These are phyloP conservation scores for Fusarium odoratissimum DNA, from an alignment of 2,329 filamentous ascomycete genomes.

Conservation along the genomic window DNA sequence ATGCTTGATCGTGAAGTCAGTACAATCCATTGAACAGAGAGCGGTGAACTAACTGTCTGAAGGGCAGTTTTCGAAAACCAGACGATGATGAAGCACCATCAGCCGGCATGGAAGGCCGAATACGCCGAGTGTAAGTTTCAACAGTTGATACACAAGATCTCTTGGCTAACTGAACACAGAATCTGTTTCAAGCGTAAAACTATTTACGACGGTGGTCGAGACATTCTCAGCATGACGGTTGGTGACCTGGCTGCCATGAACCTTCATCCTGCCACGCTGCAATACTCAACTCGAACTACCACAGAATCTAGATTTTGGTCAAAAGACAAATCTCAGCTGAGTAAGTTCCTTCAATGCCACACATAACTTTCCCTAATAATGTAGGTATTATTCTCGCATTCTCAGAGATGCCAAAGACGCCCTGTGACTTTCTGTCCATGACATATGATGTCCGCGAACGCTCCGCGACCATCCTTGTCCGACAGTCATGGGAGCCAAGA, in stretches of 20 bases:
- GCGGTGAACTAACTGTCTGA: not conserved
- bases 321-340: conserved; percentile 51
- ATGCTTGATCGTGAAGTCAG: conserved; percentile 47
- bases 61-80: conserved; percentile 45
- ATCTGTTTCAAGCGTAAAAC: conserved; percentile 53
- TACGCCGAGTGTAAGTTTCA: conserved; percentile 50
- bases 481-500: conserved; percentile 57
- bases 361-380: conserved; percentile 4
- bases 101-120: conserved; percentile 49
- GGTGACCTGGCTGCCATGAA: conserved; percentile 51
- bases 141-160: not conserved
- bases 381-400: conserved; percentile 58
- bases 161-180: conserved; percentile 31
- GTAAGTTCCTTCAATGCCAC: conserved; percentile 23
- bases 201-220: conserved; percentile 47
- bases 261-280: conserved; percentile 54
- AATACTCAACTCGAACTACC: conserved; percentile 53
- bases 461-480: conserved; percentile 55
- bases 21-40: not conserved
- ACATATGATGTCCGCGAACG: conserved; percentile 55
- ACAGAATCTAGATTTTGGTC: conserved; percentile 57
- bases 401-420: conserved; percentile 57
- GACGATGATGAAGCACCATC: conserved; percentile 35
- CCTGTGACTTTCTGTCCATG: conserved; percentile 61
- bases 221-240: conserved; percentile 52